Evolutionary conservation across 495 filamentous ascomycete species (phyloP).

Genomic region (Penicillium pancosmium): DNA sequence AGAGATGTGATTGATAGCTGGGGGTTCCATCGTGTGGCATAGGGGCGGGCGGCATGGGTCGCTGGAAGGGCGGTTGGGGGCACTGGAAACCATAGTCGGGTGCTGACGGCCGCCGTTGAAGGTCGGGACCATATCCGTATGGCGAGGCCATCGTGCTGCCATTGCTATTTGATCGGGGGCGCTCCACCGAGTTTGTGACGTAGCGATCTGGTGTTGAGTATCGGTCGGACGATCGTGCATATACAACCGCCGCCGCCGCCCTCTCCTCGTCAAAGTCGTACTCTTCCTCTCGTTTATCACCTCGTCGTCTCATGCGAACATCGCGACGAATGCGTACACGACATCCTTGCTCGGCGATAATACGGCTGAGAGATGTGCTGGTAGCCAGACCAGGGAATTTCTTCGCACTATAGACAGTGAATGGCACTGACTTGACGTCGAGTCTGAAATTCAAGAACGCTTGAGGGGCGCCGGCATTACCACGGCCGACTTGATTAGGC

Average conservation of each 20-base stretch:
- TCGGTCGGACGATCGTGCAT: slow-evolving; percentile 59
- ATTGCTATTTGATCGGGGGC: slow-evolving; percentile 76
- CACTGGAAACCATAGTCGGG: slow-evolving; percentile 54
- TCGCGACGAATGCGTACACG: slow-evolving; percentile 95
- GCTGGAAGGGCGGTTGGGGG: slow-evolving; percentile 37
- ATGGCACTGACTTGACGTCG: slow-evolving; percentile 86
- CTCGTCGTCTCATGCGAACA: slow-evolving; percentile 92
- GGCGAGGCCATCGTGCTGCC: slow-evolving; percentile 56
- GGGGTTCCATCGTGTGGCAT: slow-evolving; percentile 32
- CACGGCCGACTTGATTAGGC: slow-evolving; percentile 25
- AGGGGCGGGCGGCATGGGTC: slow-evolving; percentile 38
- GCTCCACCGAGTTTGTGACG: slow-evolving; percentile 47
- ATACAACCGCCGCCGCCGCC: slow-evolving; percentile 30
- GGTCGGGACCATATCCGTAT: slow-evolving; percentile 34
- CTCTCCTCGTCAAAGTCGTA: slow-evolving; percentile 70
- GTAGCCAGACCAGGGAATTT: slow-evolving; percentile 96
- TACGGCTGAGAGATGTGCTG: slow-evolving; percentile 84
- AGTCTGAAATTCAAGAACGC: slow-evolving; percentile 67
- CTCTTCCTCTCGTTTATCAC: slow-evolving; percentile 68
- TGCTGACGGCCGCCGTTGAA: slow-evolving; percentile 56
- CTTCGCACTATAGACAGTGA: slow-evolving; percentile 94
- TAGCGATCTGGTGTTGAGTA: slow-evolving; percentile 57
- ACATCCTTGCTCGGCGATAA: slow-evolving; percentile 95
- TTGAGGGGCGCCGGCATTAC: slow-evolving; percentile 42
- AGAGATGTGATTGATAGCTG: slow-evolving; percentile 43